Conservation (phyloP, 2,329 filamentous ascomycete genomes). For the Ascochyta koolunga region DNA sequence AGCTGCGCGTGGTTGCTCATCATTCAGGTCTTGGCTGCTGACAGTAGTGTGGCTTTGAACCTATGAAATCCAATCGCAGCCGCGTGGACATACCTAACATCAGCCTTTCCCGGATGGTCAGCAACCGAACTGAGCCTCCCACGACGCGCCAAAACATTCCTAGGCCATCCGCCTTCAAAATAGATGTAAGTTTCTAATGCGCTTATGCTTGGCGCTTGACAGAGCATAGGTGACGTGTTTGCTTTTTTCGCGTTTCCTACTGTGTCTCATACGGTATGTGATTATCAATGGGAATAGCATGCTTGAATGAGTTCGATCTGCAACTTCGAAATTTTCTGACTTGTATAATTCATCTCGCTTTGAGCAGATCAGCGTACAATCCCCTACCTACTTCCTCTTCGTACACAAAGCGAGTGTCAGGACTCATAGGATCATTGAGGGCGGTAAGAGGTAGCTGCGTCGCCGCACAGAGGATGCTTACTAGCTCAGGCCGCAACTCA, state of each 20-base stretch:
- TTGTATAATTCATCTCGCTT: conserved; percentile 6
- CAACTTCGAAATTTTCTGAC: no score
- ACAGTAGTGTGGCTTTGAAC: background rate
- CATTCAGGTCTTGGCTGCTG: conserved; percentile 6
- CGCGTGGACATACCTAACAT: background rate
- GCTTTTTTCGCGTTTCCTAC: no score
- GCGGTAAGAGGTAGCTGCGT: conserved; percentile 16
- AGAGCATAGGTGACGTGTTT: background rate
- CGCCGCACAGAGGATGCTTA: conserved; percentile 22
- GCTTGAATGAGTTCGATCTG: no score
- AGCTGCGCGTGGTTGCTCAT: conserved; percentile 2
- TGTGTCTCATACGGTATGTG: no score
- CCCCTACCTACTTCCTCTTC: conserved; percentile 35
- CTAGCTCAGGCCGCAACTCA: conserved; percentile 31
- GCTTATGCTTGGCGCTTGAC: background rate
- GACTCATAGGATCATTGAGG: conserved; percentile 29
- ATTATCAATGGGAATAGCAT: no score
- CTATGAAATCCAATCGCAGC: background rate
- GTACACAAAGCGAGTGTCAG: conserved; percentile 29
- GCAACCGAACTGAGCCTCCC: conserved; percentile 3
- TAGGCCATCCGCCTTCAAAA: conserved; percentile 6
- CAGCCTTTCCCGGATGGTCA: conserved; percentile 11
- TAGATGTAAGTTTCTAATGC: conserved; percentile 4
- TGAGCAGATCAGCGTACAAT: conserved; percentile 27
- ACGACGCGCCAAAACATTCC: background rate